Percentiles rank a stretch among this genome's conserved stretches.
phyloP scores from a whole-genome alignment of 352 stramenopile species.

The Pythium phragmitis region DNA sequence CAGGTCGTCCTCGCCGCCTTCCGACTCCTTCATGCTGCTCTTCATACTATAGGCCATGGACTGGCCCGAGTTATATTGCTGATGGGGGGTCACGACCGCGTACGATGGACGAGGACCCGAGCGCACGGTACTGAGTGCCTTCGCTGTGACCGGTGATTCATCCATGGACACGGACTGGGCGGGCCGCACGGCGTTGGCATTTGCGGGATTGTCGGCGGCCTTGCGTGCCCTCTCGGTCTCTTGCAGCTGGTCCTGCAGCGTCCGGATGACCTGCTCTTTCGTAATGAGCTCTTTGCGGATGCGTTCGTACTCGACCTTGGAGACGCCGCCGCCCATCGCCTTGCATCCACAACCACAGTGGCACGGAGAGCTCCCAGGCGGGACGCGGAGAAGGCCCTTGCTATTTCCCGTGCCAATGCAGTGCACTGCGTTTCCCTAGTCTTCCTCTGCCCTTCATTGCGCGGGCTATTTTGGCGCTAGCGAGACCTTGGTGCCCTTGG shows the following conservation, averaged over 20 bases:
- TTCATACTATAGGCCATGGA: neutral
- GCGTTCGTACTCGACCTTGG: slow-evolving; percentile 69
- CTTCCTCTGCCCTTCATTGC: neutral
- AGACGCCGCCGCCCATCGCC: slow-evolving; percentile 68
- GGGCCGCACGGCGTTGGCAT: neutral
- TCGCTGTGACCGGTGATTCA: no score
- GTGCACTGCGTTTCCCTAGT: no score
- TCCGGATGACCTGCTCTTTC: slow-evolving; percentile 71
- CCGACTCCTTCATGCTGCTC: slow-evolving; percentile 2
- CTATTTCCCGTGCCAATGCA: no score
- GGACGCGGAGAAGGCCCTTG: no score
- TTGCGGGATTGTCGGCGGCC: neutral
- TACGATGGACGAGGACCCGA: slow-evolving; percentile 32
- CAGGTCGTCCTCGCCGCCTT: slow-evolving; percentile 8
- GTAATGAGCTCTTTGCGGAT: slow-evolving; percentile 66
- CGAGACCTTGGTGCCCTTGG: neutral
- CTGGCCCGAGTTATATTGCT: neutral
- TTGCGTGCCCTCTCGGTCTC: slow-evolving; percentile 21
- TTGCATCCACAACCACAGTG: slow-evolving; percentile 3
- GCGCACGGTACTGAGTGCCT: neutral
- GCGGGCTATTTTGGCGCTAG: no score
- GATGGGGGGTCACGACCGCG: slow-evolving; percentile 14
- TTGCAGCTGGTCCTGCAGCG: slow-evolving; percentile 55
- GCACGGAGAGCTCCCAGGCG: neutral
- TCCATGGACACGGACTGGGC: neutral